These are phyloP conservation scores for Trypanosoma rangeli DNA, from an alignment of 208 protist species.

Conservation along the genomic window DNA sequence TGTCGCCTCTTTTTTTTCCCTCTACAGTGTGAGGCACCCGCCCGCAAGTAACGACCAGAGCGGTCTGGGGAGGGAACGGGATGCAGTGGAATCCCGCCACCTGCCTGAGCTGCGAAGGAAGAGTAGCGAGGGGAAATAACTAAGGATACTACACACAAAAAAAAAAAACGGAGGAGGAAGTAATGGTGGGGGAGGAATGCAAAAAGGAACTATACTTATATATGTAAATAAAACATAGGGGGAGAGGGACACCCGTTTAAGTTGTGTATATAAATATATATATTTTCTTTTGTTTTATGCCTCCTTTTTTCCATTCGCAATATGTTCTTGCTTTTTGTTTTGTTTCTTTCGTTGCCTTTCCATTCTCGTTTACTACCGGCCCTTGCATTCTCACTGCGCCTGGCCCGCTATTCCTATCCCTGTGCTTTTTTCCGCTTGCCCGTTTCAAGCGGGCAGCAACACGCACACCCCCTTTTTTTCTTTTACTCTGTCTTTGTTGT, in stretches of 20 bases:
- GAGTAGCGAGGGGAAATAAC: not conserved
- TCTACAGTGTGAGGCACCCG: no score
- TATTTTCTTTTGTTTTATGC: no score
- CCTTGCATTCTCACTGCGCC: no score
- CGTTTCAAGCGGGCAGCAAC: no score
- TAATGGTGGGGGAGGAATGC: not conserved
- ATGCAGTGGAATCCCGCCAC: not conserved
- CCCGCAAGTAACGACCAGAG: not conserved
- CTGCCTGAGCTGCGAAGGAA: not conserved
- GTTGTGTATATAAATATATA: no score
- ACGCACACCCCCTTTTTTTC: not conserved
- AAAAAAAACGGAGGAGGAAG: not conserved
- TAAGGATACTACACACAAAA: not conserved
- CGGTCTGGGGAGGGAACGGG: not conserved
- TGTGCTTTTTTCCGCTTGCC: not conserved
- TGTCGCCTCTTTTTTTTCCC: no score
- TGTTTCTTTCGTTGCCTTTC: no score
- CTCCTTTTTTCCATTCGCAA: no score
- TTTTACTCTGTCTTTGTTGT: not conserved
- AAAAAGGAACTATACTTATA: not conserved
- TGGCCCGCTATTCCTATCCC: conserved; percentile 1
- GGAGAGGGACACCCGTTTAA: no score
- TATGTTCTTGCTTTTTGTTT: no score
- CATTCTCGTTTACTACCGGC: no score
- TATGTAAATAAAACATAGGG: no score